Evolutionary conservation across 1,139 yeast genomes (phyloP).

Genomic region (Kazachstania sp.): DNA sequence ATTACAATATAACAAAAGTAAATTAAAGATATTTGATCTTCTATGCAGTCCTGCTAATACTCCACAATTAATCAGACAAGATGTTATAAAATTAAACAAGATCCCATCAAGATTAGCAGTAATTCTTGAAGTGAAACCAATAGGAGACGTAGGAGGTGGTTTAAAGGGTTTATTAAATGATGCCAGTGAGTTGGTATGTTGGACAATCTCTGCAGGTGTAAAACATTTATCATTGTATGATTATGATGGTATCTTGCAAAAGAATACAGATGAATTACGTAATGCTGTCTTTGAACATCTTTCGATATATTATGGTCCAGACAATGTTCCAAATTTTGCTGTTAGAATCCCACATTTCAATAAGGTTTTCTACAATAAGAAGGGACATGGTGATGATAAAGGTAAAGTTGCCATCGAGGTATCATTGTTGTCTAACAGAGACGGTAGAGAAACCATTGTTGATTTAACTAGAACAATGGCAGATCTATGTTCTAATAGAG

Average conservation of each 20-base stretch:
- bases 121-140: slow-evolving; percentile 60
- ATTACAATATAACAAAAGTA: slow-evolving; percentile 45
- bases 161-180: slow-evolving; percentile 72
- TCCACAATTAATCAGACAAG: slow-evolving; percentile 80
- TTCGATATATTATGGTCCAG: slow-evolving; percentile 66
- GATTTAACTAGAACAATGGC: slow-evolving; percentile 84
- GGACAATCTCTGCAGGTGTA: slow-evolving; percentile 85
- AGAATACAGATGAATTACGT: slow-evolving; percentile 48
- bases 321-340: slow-evolving; percentile 52
- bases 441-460: slow-evolving; percentile 85
- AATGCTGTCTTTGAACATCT: slow-evolving; percentile 54
- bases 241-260: slow-evolving; percentile 58
- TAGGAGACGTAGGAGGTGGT: slow-evolving; percentile 83
- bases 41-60: slow-evolving; percentile 75
- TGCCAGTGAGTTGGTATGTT: slow-evolving; percentile 68
- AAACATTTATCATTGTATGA: slow-evolving; percentile 69
- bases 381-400: slow-evolving; percentile 6
- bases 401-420: slow-evolving; percentile 48
- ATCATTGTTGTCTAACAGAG: slow-evolving; percentile 59
- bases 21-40: slow-evolving; percentile 51
- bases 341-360: slow-evolving; percentile 57
- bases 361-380: slow-evolving; percentile 35
- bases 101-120: slow-evolving; percentile 72
- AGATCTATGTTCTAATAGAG: slow-evolving; percentile 56
- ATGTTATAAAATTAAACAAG: slow-evolving; percentile 61